These are phyloP conservation scores for Grigorovia humatica DNA, from an alignment of 805 yeast genomes.

Conservation along the genomic window DNA sequence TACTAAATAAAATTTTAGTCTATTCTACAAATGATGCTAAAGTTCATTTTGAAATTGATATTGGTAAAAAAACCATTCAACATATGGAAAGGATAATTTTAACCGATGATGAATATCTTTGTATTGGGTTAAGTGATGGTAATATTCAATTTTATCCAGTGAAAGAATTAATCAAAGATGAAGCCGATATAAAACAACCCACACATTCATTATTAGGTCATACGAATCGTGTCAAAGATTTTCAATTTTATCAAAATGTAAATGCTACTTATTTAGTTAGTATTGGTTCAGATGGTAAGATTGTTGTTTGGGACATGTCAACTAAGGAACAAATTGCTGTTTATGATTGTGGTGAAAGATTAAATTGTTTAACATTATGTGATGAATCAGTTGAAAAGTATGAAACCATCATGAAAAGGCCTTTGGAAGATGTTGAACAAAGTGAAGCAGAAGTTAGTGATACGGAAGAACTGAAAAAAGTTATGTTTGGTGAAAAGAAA, in stretches of 20 bases:
- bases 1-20: constrained; percentile 51
- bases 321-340: constrained; percentile 76
- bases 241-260: constrained; percentile 42
- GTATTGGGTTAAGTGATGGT: constrained; percentile 67
- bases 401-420: constrained; percentile 56
- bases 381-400: constrained; percentile 70
- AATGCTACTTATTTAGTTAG: constrained; percentile 48
- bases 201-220: constrained; percentile 66
- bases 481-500: constrained; percentile 40
- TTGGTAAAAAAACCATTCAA: constrained; percentile 49
- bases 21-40: constrained; percentile 56
- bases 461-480: constrained; percentile 52
- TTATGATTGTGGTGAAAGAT: constrained; percentile 81
- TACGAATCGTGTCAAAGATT: constrained; percentile 73
- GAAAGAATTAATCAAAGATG: constrained; percentile 24
- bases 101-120: constrained; percentile 41
- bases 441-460: constrained; percentile 64
- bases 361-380: constrained; percentile 72
- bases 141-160: constrained; percentile 46
- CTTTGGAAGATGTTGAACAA: constrained; percentile 42
- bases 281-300: constrained; percentile 86
- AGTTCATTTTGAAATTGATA: constrained; percentile 41
- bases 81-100: constrained; percentile 44
- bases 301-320: constrained; percentile 78
- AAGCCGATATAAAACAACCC: constrained; percentile 30